Evolutionary conservation across 495 filamentous ascomycete species (phyloP).

Genomic region (Lasiosphaeria hispida): DNA sequence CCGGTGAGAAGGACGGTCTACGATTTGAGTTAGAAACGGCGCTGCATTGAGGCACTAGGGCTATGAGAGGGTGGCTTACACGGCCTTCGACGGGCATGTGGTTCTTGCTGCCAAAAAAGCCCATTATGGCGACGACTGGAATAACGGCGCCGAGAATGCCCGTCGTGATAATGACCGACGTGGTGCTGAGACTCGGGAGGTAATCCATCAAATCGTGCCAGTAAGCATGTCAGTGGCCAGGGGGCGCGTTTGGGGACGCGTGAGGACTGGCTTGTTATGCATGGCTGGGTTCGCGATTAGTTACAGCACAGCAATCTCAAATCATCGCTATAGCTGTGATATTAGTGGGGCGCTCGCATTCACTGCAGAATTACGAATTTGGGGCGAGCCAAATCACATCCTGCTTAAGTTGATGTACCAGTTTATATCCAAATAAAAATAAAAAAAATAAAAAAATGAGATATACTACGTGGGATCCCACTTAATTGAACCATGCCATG

Average conservation of each 20-base stretch:
- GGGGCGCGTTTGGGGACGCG: neutral
- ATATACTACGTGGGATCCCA: too few relatives aligned
- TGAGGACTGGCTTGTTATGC: neutral
- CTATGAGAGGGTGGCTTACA: constrained; percentile 45
- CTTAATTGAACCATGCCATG: too few relatives aligned
- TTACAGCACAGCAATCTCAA: too few relatives aligned
- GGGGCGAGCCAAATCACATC: too few relatives aligned
- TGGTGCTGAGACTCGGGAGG: constrained; percentile 11
- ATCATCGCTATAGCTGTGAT: too few relatives aligned
- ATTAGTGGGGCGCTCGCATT: too few relatives aligned
- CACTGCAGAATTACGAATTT: too few relatives aligned
- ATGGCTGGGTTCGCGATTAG: neutral
- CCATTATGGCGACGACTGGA: constrained; percentile 55
- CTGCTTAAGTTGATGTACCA: too few relatives aligned
- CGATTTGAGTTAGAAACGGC: neutral
- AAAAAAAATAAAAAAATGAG: too few relatives aligned
- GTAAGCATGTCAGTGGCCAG: too few relatives aligned
- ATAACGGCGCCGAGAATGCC: constrained; percentile 28
- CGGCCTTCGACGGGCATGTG: constrained; percentile 78
- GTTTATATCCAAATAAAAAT: too few relatives aligned
- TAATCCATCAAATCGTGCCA: constrained; percentile 18
- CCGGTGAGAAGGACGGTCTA: constrained; percentile 88
- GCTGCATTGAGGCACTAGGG: neutral
- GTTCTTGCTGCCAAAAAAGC: constrained; percentile 63
- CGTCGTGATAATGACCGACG: constrained; percentile 28